Percentiles rank a stretch among this genome's conserved stretches.
Evolutionary conservation across 2,329 filamentous ascomycete genomes (phyloP).

Genomic region (Fusarium torreyae): DNA sequence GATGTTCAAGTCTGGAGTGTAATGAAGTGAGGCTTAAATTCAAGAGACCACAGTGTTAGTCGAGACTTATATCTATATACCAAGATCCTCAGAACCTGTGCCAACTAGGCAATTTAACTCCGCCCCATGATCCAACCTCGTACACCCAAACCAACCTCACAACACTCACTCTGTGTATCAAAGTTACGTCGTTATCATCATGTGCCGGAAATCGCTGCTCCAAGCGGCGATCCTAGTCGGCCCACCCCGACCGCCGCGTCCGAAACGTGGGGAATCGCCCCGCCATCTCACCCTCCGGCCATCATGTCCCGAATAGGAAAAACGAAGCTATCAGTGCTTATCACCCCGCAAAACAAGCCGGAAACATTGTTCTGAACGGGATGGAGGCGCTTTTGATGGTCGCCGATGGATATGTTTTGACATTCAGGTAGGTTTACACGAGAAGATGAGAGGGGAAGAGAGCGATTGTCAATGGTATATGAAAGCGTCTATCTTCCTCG

Average conservation of each 20-base stretch:
- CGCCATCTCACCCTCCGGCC: constrained; percentile 20
- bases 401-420: constrained; percentile 2
- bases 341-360: constrained; percentile 21
- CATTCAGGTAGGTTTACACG: not conserved
- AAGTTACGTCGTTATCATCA: constrained; percentile 16
- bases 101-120: constrained; percentile 20
- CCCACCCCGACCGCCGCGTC: constrained; percentile 12
- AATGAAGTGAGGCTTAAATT: not conserved
- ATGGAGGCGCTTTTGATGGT: not conserved
- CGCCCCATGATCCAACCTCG: not conserved
- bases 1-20: not conserved
- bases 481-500: constrained; percentile 23
- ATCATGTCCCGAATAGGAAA: constrained; percentile 43
- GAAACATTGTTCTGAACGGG: constrained; percentile 41
- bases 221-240: constrained; percentile 32
- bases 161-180: not conserved
- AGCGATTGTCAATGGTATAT: constrained; percentile 23
- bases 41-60: constrained; percentile 20
- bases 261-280: constrained; percentile 10
- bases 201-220: constrained; percentile 31
- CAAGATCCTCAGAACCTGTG: not conserved
- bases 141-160: not conserved
- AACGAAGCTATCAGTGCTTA: constrained; percentile 34
- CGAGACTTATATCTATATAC: constrained; percentile 20
- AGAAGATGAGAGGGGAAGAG: not conserved